phyloP scores from a whole-genome alignment of 306 rosid genomes.

The Casuarina cunninghamiana region DNA sequence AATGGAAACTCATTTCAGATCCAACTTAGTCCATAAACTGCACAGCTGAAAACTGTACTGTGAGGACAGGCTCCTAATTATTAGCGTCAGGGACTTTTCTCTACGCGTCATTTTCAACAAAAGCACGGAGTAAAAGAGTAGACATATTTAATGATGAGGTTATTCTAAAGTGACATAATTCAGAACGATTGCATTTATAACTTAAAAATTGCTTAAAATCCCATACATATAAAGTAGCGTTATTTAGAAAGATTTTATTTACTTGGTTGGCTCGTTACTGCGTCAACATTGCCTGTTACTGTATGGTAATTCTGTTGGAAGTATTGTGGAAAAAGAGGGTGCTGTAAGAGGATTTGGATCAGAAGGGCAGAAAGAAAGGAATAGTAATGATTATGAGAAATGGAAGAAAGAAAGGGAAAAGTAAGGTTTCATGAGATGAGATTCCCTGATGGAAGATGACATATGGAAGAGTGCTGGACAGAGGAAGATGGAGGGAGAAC shows the following conservation, averaged over 20 bases:
- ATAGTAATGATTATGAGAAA: constrained; percentile 49
- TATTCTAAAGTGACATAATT: neutral
- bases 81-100: neutral
- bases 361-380: constrained; percentile 42
- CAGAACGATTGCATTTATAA: neutral
- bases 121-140: neutral
- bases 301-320: neutral
- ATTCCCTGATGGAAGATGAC: constrained; percentile 86
- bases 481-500: constrained; percentile 38
- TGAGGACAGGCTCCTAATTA: neutral
- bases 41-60: neutral
- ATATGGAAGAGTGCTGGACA: constrained; percentile 53
- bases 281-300: neutral
- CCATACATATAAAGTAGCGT: too few relatives aligned
- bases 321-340: constrained; percentile 18
- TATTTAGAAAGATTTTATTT: too few relatives aligned
- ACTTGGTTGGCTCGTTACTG: too few relatives aligned
- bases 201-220: neutral
- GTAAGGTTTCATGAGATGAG: constrained; percentile 49
- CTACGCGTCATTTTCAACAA: neutral
- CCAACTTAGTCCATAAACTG: neutral
- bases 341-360: constrained; percentile 36
- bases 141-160: neutral
- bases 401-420: constrained; percentile 55
- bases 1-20: neutral